phyloP scores from a whole-genome alignment of 805 yeast species.

The Kuraishia hungarica region DNA sequence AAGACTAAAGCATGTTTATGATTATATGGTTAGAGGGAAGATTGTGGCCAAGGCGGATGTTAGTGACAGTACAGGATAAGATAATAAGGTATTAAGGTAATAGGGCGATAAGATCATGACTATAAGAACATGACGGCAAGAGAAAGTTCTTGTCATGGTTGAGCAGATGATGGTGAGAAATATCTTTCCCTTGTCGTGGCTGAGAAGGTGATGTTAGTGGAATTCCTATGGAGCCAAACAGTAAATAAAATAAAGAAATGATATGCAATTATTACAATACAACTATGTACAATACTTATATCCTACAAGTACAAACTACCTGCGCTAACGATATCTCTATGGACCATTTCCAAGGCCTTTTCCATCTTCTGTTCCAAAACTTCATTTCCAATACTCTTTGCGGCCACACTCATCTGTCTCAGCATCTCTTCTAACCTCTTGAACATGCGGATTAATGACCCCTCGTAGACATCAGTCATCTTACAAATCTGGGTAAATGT shows the following conservation, averaged over 20 bases:
- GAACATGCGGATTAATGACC: constrained; percentile 90
- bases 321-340: constrained; percentile 94
- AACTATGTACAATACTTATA: too few species aligned
- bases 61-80: not conserved
- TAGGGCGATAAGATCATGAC: too few species aligned
- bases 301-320: constrained; percentile 76
- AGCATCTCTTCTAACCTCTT: constrained; percentile 89
- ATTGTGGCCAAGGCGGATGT: not conserved
- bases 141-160: too few species aligned
- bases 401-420: constrained; percentile 83
- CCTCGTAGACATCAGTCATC: constrained; percentile 98
- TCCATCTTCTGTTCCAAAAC: constrained; percentile 87
- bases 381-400: constrained; percentile 88
- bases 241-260: too few species aligned
- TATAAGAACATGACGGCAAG: too few species aligned
- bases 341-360: constrained; percentile 73
- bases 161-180: too few species aligned
- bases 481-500: constrained; percentile 94
- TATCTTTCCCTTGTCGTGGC: too few species aligned
- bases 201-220: too few species aligned
- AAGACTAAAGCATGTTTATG: not conserved
- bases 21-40: not conserved
- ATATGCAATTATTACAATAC: too few species aligned
- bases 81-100: not conserved
- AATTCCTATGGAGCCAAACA: too few species aligned